phyloP scores from a whole-genome alignment of 352 stramenopile genomes.

The Albugo laibachii region DNA sequence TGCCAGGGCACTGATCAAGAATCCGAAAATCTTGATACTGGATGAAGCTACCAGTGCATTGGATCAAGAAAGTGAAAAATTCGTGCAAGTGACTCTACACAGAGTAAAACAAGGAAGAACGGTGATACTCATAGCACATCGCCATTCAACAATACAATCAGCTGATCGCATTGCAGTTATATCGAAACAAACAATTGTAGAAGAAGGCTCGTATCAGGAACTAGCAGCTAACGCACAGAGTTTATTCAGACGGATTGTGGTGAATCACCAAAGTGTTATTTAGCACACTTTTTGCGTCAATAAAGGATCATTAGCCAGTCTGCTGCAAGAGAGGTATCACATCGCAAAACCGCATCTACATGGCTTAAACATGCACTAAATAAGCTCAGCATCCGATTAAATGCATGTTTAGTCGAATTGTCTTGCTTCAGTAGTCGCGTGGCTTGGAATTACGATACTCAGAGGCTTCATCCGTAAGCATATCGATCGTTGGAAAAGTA shows the following conservation, averaged over 20 bases:
- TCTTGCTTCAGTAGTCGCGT: no score
- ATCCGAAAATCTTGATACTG: conserved; percentile 53
- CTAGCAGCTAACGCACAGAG: conserved; percentile 36
- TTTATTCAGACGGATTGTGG: conserved; percentile 54
- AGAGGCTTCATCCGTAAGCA: no score
- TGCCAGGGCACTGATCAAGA: conserved; percentile 48
- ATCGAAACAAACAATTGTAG: conserved; percentile 64
- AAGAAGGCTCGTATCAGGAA: conserved; percentile 59
- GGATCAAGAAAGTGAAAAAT: conserved; percentile 48
- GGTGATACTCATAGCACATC: conserved; percentile 93
- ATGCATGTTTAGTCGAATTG: no score
- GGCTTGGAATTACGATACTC: no score
- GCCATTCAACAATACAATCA: conserved; percentile 85
- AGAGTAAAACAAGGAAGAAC: conserved; percentile 78
- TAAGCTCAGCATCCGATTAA: no score
- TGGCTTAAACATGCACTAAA: no score
- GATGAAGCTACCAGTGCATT: conserved; percentile 62
- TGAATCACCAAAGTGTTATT: conserved; percentile 23
- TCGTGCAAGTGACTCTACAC: conserved; percentile 62
- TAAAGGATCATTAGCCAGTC: no score
- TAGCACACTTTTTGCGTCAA: no score
- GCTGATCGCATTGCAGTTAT: conserved; percentile 85
- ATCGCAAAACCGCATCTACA: no score
- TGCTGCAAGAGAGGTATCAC: no score
- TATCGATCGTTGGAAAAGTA: no score